These are phyloP conservation scores for Aureobasidium pullulans DNA, from an alignment of 2,329 filamentous ascomycete genomes.

Conservation along the genomic window DNA sequence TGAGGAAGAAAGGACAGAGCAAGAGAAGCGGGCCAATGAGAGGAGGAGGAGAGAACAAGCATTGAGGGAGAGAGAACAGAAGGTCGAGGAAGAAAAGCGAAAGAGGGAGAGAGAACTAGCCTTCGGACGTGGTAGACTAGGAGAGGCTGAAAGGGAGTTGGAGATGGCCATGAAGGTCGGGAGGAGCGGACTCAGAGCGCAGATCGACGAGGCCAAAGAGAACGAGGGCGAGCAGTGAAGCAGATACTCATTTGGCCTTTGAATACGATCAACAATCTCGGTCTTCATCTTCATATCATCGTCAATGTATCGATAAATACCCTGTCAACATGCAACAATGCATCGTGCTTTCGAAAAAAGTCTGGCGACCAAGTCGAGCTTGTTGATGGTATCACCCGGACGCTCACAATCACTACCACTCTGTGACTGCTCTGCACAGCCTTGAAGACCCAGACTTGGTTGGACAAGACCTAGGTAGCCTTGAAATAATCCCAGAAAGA, in stretches of 20 bases:
- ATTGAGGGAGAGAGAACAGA: constrained; percentile 53
- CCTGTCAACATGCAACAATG: too few species aligned
- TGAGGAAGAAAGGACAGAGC: constrained; percentile 41
- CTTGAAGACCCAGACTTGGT: too few species aligned
- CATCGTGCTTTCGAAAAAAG: too few species aligned
- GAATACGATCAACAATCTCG: background rate
- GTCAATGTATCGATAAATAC: too few species aligned
- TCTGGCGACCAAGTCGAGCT: too few species aligned
- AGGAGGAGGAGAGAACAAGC: constrained; percentile 55
- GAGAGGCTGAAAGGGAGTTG: constrained; percentile 61
- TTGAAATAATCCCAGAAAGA: too few species aligned
- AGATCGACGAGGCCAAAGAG: constrained; percentile 36
- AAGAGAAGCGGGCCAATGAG: constrained; percentile 41
- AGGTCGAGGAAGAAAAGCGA: constrained; percentile 21
- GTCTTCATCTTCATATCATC: background rate
- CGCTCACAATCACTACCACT: too few species aligned
- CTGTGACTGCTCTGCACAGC: too few species aligned
- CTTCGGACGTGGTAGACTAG: constrained; percentile 44
- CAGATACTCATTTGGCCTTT: background rate
- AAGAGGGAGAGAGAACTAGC: constrained; percentile 19
- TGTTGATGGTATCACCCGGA: too few species aligned
- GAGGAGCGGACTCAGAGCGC: constrained; percentile 58
- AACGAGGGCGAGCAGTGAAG: background rate
- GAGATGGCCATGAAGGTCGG: constrained; percentile 62
- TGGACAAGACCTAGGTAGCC: too few species aligned